These are phyloP conservation scores for Amphirosellinia nigrospora DNA, from an alignment of 495 filamentous ascomycete genomes.

Conservation along the genomic window DNA sequence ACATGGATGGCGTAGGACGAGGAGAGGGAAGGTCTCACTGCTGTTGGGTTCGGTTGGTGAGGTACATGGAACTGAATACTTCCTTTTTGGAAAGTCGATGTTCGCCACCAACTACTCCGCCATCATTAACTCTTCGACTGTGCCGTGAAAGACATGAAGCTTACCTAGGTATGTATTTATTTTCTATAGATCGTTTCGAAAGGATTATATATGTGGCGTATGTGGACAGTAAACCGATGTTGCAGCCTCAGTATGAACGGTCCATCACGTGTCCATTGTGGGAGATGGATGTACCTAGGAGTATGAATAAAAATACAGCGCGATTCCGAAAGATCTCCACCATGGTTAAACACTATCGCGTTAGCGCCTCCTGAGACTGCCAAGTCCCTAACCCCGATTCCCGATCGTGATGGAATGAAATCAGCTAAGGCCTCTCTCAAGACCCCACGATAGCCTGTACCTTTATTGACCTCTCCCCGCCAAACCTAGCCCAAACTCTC, in stretches of 20 bases:
- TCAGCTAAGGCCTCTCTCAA: neutral
- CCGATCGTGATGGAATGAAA: conserved; percentile 4
- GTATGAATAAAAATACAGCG: neutral
- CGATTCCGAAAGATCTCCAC: too few relatives aligned
- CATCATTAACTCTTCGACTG: neutral
- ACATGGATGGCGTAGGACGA: neutral
- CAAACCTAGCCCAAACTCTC: conserved; percentile 32
- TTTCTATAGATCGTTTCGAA: too few relatives aligned
- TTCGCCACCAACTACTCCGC: neutral
- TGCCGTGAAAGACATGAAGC: neutral
- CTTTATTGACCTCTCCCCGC: conserved; percentile 22
- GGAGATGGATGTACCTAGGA: neutral
- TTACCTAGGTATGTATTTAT: neutral
- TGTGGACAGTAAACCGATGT: neutral
- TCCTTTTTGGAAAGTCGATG: neutral
- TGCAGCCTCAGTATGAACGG: neutral
- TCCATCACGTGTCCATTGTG: neutral
- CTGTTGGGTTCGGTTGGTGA: conserved; percentile 1
- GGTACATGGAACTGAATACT: neutral
- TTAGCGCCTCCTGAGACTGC: neutral
- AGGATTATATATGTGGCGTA: too few relatives aligned
- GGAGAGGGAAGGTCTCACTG: neutral
- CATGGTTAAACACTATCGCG: neutral
- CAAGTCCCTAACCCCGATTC: conserved; percentile 1
- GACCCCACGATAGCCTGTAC: too few relatives aligned